Evolutionary conservation across 2,329 filamentous ascomycete species (phyloP).

Genomic region (Coniochaeta pulveracea): DNA sequence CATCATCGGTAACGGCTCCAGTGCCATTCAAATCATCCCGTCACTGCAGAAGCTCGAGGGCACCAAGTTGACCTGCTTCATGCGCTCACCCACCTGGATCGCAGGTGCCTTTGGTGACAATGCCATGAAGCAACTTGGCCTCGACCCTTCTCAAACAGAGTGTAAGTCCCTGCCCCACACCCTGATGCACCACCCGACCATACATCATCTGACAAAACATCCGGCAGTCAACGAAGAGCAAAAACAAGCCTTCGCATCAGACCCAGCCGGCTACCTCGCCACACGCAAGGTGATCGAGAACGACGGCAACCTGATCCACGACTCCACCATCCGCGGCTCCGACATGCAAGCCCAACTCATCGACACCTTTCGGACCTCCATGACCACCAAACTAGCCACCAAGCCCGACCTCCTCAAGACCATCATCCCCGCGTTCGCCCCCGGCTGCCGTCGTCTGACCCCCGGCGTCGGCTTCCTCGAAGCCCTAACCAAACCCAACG

Average conservation of each 20-base stretch:
- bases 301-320: slow-evolving; percentile 29
- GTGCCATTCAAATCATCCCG: slow-evolving; percentile 41
- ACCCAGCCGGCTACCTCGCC: slow-evolving; percentile 24
- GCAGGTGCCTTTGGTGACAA: slow-evolving; percentile 32
- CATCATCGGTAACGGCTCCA: slow-evolving; percentile 40
- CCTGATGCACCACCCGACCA: neutral
- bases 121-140: slow-evolving; percentile 28
- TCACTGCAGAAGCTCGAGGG: slow-evolving; percentile 31
- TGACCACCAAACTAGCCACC: slow-evolving; percentile 25
- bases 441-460: slow-evolving; percentile 32
- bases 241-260: slow-evolving; percentile 20
- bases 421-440: slow-evolving; percentile 29
- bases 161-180: slow-evolving; percentile 19
- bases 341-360: slow-evolving; percentile 20
- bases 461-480: slow-evolving; percentile 35
- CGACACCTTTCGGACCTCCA: slow-evolving; percentile 21
- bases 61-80: slow-evolving; percentile 29
- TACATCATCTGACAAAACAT: neutral
- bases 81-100: slow-evolving; percentile 39
- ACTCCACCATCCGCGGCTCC: slow-evolving; percentile 24
- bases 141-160: slow-evolving; percentile 23
- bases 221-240: slow-evolving; percentile 25
- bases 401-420: slow-evolving; percentile 31
- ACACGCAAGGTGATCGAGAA: slow-evolving; percentile 33
- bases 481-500: slow-evolving; percentile 27